A percentile compares a stretch with the other conserved stretches of the same genome.
phyloP scores from a whole-genome alignment of 176 grass and related monocot species.

The Ensete glaucum region DNA sequence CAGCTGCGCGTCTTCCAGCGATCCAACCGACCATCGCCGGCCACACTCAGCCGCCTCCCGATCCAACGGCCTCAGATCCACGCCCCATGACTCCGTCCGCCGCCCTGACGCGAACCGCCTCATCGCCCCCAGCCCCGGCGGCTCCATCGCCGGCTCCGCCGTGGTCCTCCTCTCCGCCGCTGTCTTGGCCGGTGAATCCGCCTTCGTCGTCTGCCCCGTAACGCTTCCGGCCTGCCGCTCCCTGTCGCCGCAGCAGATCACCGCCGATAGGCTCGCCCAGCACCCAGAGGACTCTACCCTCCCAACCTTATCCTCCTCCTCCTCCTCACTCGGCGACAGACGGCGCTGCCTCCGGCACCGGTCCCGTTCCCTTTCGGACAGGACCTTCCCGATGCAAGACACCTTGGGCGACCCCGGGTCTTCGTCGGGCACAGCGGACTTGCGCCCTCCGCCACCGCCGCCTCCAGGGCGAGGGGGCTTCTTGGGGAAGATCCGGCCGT shows the following conservation, averaged over 20 bases:
- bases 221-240: background rate
- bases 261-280: slow-evolving; percentile 29
- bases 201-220: slow-evolving; percentile 8
- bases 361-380: slow-evolving; percentile 35
- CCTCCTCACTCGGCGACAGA: background rate
- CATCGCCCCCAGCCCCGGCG: slow-evolving; percentile 43
- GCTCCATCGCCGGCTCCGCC: background rate
- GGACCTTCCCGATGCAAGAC: slow-evolving; percentile 87
- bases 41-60: slow-evolving; percentile 8
- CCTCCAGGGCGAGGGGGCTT: slow-evolving; percentile 26
- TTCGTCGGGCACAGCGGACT: slow-evolving; percentile 33
- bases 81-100: background rate
- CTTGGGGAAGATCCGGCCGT: slow-evolving; percentile 41
- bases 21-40: background rate
- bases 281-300: slow-evolving; percentile 22
- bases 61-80: slow-evolving; percentile 20
- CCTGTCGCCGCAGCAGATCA: slow-evolving; percentile 20
- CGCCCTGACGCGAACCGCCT: slow-evolving; percentile 50
- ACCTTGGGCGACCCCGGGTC: slow-evolving; percentile 74
- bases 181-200: background rate
- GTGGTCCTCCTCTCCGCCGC: slow-evolving; percentile 24
- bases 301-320: background rate
- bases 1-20: no score
- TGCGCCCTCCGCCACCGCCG: slow-evolving; percentile 25
- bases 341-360: slow-evolving; percentile 3